Base-by-base conservation (phyloP, 2,329 filamentous ascomycete species). In the Ambrosiella cleistominuta region DNA sequence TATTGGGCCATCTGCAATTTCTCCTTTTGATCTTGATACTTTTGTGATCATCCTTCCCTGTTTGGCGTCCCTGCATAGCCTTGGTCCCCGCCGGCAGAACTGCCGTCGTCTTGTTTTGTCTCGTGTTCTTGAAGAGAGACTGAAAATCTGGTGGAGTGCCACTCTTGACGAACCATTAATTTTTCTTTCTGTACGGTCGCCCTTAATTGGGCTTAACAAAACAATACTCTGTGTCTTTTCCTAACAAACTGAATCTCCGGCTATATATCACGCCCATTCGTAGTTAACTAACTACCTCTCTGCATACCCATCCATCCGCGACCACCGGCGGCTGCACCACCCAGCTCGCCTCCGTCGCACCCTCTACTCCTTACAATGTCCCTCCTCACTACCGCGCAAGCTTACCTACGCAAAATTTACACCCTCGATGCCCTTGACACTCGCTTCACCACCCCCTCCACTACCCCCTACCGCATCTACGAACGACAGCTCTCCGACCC, bases 371-470 rank as follows among this genome's bases (percentile, higher is more conserved):
- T 3, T 17, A 47, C 1, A 17, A 47, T 47, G 44, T 13, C 44
- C 13, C 44, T 47, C n/a, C n/a, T 47, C 7, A 15, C 44, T 2
- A 47, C 44, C 2, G 44, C 44, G 5, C 44, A 17, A 47, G 15
- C 44, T 1, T 47, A 47, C n/a, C 3, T 38, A 1, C 51, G 51
- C 8, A 71, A 69, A 62, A 77, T 85, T 65, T 87, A 86, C 71
- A 76, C 78, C 62, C 75, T 82, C 61, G 78, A 83, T 64, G 82
- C 79, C 13, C 72, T 83, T 67, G 75, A 78, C 68, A 78, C 75
- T 59, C 73, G 75, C 63, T 78, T 95, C 69, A 83, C 83, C 36
- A 83, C 77, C 56, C 77, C 87, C 9, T 81, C 88, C 38, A 79
- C 76, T 35, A 81, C 81, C 19, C 80, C 88, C 40, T 83, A 85